Conservation (phyloP, 768 basidiomycete genomes). For the Rubroboletus pulcherrimus region DNA sequence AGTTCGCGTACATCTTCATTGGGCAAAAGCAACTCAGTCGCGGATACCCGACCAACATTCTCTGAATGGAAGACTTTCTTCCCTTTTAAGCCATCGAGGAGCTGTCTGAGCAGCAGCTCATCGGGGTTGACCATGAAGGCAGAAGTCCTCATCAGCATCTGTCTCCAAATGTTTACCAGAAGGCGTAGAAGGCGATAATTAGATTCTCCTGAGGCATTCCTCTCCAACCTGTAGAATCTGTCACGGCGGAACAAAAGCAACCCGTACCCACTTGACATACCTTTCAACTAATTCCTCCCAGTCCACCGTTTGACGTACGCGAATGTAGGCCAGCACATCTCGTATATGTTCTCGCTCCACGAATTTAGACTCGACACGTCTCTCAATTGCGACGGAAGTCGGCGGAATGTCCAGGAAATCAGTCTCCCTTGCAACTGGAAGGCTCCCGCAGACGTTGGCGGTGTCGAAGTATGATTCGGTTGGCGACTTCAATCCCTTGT, state of each 20-base stretch:
- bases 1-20: constrained; percentile 60
- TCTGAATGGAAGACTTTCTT: constrained; percentile 8
- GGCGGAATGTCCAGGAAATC: background rate
- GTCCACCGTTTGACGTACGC: constrained; percentile 36
- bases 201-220: constrained; percentile 7
- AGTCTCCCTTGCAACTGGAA: constrained; percentile 5
- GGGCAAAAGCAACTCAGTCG: constrained; percentile 76
- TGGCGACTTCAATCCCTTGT: constrained; percentile 65
- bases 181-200: constrained; percentile 37
- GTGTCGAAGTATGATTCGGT: constrained; percentile 75
- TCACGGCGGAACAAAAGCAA: constrained; percentile 23
- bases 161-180: constrained; percentile 60
- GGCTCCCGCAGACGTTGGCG: constrained; percentile 65
- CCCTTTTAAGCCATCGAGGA: background rate
- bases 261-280: constrained; percentile 40
- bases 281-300: constrained; percentile 6
- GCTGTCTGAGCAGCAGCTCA: too few relatives aligned
- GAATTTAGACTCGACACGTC: background rate
- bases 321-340: background rate
- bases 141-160: too few relatives aligned
- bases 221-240: constrained; percentile 7
- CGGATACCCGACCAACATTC: background rate
- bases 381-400: background rate
- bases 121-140: too few relatives aligned
- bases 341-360: background rate